Evolutionary conservation across 1,284 basidiomycete genomes (phyloP), one percentile per base, ranked within the genome.

Genomic region (Termitomyces sp.): DNA sequence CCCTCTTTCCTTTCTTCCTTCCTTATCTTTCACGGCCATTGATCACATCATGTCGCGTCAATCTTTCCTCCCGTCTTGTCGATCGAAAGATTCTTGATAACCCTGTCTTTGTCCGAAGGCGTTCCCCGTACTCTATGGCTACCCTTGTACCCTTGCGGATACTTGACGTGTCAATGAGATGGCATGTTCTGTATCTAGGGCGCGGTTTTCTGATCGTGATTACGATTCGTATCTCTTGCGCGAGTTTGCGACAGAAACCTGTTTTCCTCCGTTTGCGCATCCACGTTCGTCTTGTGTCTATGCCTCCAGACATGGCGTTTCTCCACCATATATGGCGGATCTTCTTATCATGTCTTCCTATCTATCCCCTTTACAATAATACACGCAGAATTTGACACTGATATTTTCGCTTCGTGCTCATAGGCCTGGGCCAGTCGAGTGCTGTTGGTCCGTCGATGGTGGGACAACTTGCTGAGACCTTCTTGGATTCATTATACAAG

Each of bases 361-460:
- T 30, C 48, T 50, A 30, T 50, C 48, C 34, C 36, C 38, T 50
- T 39, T 49, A 7, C 7, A 5, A 24, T 19, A n/a, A 10, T 5
- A 13, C 5, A n/a, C 12, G n/a, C 2, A 19, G 13, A 21, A 15
- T n/a, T 12, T 15, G n/a, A 8, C 26, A 15, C 36, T 40, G 26
- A 50, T 44, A 21, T 40, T n/a, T 34, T 34, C 19, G 12, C 15
- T 40, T 47, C 10, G 13, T 12, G 56, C 12, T 13, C 12, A 30
- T 46, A 93, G 95, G 95, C 56, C 74, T 98, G 12, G 94, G 95
- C 17, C 83, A 86, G 45, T 92, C 89, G 52, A 96, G 89, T 58
- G 84, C 87, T 3, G 88, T 93, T 8, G 96, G 95, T 2, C 90
- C 92, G 1, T 81, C 83, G n/a, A 84, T 99, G 68, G 88, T 98